These are phyloP conservation scores for Pythium vanterpoolii DNA, from an alignment of 352 stramenopile genomes.

Conservation along the genomic window DNA sequence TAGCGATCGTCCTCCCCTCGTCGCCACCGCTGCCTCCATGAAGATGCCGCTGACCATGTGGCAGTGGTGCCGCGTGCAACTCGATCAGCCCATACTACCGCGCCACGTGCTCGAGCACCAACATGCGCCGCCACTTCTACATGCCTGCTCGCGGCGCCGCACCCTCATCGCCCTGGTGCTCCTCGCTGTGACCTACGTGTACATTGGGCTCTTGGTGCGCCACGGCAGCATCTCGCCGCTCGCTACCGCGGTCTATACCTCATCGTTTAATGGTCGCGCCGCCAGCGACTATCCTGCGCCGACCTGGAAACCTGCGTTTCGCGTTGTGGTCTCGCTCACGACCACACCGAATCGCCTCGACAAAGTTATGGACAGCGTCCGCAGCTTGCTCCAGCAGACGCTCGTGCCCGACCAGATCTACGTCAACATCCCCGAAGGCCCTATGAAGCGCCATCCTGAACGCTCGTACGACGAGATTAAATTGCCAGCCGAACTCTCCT, in stretches of 20 bases:
- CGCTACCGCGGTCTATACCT: slow-evolving; percentile 64
- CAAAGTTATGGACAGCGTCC: slow-evolving; percentile 76
- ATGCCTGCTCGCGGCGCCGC: slow-evolving; percentile 5
- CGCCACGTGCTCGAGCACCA: slow-evolving; percentile 21
- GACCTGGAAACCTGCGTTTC: slow-evolving; percentile 62
- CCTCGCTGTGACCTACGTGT: slow-evolving; percentile 38
- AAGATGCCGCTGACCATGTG: slow-evolving; percentile 11
- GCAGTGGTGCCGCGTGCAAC: slow-evolving; percentile 38
- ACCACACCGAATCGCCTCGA: slow-evolving; percentile 67
- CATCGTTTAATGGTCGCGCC: slow-evolving; percentile 42
- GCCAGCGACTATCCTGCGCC: slow-evolving; percentile 34
- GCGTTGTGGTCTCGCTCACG: slow-evolving; percentile 80
- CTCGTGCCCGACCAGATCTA: slow-evolving; percentile 76
- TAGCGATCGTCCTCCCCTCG: too few relatives aligned
- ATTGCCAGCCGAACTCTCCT: slow-evolving; percentile 43
- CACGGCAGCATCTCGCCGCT: slow-evolving; percentile 77
- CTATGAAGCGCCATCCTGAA: slow-evolving; percentile 76
- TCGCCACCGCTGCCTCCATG: too few relatives aligned
- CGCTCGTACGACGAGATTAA: slow-evolving; percentile 71
- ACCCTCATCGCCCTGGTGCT: slow-evolving; percentile 39
- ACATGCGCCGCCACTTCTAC: slow-evolving; percentile 10
- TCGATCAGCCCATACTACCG: slow-evolving; percentile 65
- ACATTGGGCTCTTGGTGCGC: slow-evolving; percentile 60
- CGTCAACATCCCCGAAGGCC: slow-evolving; percentile 61
- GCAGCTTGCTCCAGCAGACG: slow-evolving; percentile 52